Conservation (phyloP, 164 flowering plant species). For the Hamamelis virginiana region DNA sequence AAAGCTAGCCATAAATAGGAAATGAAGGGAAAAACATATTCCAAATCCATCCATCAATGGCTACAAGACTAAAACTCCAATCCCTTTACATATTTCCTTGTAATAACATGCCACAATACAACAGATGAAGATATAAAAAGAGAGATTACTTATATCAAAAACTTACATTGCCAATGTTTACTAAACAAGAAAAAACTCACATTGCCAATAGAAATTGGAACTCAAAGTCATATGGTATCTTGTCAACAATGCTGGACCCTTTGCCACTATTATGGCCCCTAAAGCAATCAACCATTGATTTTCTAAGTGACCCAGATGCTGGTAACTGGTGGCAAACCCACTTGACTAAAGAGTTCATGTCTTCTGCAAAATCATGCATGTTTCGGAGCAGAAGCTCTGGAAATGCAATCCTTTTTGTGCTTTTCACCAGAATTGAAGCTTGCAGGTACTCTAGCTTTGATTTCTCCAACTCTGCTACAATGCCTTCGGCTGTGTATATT, state of each 20-base stretch:
- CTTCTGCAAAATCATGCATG: conserved; percentile 57
- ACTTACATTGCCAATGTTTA: too few relatives aligned
- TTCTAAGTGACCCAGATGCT: conserved; percentile 70
- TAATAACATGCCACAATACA: too few relatives aligned
- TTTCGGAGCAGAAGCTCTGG: conserved; percentile 68
- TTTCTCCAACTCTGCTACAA: conserved; percentile 65
- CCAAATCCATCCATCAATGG: too few relatives aligned
- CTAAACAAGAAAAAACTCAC: too few relatives aligned
- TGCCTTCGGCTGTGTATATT: conserved; percentile 73
- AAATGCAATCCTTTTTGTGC: conserved; percentile 51
- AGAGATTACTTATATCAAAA: too few relatives aligned
- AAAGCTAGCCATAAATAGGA: too few relatives aligned
- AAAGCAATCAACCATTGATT: conserved; percentile 77
- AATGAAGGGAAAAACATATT: too few relatives aligned
- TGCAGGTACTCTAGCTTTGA: conserved; percentile 88
- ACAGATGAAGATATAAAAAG: too few relatives aligned
- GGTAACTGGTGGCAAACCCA: conserved; percentile 90
- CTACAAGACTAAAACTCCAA: too few relatives aligned
- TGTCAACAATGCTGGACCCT: conserved; percentile 40
- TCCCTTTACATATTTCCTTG: too few relatives aligned
- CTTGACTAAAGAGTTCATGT: conserved; percentile 53
- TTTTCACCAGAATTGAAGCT: conserved; percentile 75
- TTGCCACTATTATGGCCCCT: conserved; percentile 41
- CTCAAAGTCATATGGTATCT: conserved; percentile 73
- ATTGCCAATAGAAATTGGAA: conserved; percentile 69